phyloP scores from a whole-genome alignment of 345 rosid genomes.

The Fremontodendron californicum region DNA sequence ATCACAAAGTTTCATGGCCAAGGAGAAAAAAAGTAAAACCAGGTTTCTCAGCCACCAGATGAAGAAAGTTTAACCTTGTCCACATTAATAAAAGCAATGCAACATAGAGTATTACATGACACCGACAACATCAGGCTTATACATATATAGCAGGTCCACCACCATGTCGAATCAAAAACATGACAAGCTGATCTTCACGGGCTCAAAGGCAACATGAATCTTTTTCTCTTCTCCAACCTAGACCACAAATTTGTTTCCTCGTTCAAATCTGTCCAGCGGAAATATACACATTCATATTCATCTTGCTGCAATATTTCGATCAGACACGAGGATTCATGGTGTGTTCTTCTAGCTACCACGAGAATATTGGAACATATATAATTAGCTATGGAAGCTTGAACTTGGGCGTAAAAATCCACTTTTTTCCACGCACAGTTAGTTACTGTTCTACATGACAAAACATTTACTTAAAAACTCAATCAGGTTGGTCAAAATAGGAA shows the following conservation, averaged over 20 bases:
- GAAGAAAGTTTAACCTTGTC: slow-evolving; percentile 1
- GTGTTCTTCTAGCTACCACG: neutral
- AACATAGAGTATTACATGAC: neutral
- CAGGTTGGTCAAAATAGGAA: neutral
- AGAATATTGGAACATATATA: neutral
- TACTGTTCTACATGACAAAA: neutral
- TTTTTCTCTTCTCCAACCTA: neutral
- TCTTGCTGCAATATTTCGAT: neutral
- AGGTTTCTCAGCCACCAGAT: neutral
- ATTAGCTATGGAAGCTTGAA: neutral
- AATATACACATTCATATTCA: too few relatives aligned
- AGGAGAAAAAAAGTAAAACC: neutral
- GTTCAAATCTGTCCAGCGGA: too few relatives aligned
- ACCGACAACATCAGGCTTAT: neutral
- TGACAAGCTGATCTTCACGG: slow-evolving; percentile 6
- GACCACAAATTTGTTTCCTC: slow-evolving; percentile 11
- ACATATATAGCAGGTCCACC: slow-evolving; percentile 13
- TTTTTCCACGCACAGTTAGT: neutral
- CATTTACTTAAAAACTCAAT: neutral
- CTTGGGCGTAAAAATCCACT: neutral
- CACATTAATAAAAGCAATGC: neutral
- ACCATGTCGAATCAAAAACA: slow-evolving; percentile 4
- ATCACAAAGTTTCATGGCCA: neutral
- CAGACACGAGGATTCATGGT: neutral
- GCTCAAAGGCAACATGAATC: neutral